These are phyloP conservation scores for Conticribra guillardii DNA, from an alignment of 108 stramenopile species.

Conservation along the genomic window DNA sequence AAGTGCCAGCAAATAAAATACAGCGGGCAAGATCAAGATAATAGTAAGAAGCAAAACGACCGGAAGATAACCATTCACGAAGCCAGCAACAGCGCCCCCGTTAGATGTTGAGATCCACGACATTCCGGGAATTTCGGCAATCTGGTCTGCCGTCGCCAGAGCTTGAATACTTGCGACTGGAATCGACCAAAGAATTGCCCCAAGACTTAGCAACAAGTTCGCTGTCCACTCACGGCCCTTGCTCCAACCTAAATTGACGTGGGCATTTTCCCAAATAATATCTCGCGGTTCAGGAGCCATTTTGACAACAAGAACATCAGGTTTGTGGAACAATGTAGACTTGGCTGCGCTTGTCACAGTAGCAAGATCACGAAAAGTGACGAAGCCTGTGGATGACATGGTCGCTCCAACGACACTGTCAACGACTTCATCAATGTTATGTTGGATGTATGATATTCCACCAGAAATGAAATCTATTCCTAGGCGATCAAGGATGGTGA, in stretches of 20 bases:
- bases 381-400: constrained; percentile 90
- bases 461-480: constrained; percentile 47
- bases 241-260: constrained; percentile 56
- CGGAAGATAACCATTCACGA: constrained; percentile 91
- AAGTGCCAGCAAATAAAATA: constrained; percentile 80
- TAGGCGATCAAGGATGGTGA: constrained; percentile 40
- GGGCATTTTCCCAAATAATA: constrained; percentile 87
- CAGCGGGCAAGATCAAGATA: constrained; percentile 74
- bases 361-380: constrained; percentile 86
- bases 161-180: constrained; percentile 84
- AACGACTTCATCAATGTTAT: constrained; percentile 57
- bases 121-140: constrained; percentile 49
- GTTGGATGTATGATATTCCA: constrained; percentile 28
- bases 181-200: constrained; percentile 86
- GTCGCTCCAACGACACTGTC: constrained; percentile 72
- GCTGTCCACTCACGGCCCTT: constrained; percentile 67
- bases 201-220: constrained; percentile 68
- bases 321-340: constrained; percentile 72
- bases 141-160: constrained; percentile 76
- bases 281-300: constrained; percentile 89
- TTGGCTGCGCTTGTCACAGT: constrained; percentile 76
- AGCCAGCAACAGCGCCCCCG: constrained; percentile 62
- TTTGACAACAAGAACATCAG: constrained; percentile 59
- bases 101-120: constrained; percentile 37
- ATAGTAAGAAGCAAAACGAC: constrained; percentile 79